Evolutionary conservation across 768 basidiomycete species (phyloP), one percentile per base, ranked within the genome.

Genomic region (Lactarius hatsudake): DNA sequence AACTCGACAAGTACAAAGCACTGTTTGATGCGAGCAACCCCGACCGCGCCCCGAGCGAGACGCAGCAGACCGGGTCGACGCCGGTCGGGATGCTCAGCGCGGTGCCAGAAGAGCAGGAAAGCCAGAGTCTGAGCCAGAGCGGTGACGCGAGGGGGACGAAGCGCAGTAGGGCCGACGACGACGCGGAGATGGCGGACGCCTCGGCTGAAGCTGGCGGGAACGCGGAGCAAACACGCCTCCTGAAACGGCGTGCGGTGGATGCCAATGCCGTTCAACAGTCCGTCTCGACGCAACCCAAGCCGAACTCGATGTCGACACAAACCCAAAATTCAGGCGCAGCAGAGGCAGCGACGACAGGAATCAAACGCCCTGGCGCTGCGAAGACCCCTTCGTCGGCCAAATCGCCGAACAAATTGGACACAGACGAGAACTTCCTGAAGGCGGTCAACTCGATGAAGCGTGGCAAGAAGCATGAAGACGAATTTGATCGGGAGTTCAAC

Each of bases 401-500:
- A 9, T 30, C 61, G 0, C 30, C 59, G n/a, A 43, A 66, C 28
- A 69, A 64, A 58, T 60, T 66, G 2, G 89, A 91, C 72, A 85
- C 80, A 15, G 89, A 91, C 68, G 77, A 77, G 6, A 82, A 80
- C 0, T 90, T 91, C 72, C 76, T 91, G 34, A 87, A 83, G 65
- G 89, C 89, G 0, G 77, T 91, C 42, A 88, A 89, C 13, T 89
- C 87, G 1, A 87, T 78, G 9, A 90, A 88, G 70, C 81, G 81
- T n/a, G 86, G 84, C 6, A 89, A 87, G 78, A 86, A 82, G 71
- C 70, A 76, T 1, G 88, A 88, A 72, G 87, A 90, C 71, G 79
- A 81, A 0, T 89, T 89, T 65, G 90, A 91, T 74, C 82, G 87
- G 28, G 89, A 91, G 62, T 91, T 91, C 70, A 90, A 90, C 71